Evolutionary conservation across 306 rosid genomes (phyloP).

Genomic region (Vicia villosa): DNA sequence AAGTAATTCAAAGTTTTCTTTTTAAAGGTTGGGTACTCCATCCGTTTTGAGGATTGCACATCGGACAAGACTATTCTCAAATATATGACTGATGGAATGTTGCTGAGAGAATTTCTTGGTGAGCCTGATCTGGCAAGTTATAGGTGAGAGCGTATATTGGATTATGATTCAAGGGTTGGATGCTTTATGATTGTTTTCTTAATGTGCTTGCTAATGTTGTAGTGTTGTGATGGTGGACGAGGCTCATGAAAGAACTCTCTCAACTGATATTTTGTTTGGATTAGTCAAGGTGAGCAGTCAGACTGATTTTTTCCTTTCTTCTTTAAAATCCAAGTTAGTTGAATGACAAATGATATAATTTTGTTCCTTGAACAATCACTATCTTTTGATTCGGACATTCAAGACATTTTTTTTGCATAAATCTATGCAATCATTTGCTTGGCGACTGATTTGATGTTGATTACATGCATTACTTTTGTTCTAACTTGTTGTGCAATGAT

Average conservation of each 20-base stretch:
- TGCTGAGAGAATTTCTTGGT: constrained; percentile 90
- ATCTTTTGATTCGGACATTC: constrained; percentile 28
- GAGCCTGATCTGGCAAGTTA: constrained; percentile 93
- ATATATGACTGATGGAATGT: constrained; percentile 99
- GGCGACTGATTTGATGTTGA: constrained; percentile 21
- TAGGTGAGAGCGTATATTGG: constrained; percentile 60
- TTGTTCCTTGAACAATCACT: constrained; percentile 27
- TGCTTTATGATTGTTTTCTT: constrained; percentile 29
- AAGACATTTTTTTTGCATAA: constrained; percentile 6
- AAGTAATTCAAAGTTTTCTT: constrained; percentile 22
- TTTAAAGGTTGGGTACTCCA: constrained; percentile 93
- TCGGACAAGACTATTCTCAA: constrained; percentile 91
- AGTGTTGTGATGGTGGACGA: constrained; percentile 99
- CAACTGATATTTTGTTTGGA: constrained; percentile 94
- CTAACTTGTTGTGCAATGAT: background rate
- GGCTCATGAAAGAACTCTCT: constrained; percentile 99
- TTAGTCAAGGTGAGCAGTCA: constrained; percentile 74
- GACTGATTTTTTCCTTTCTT: background rate
- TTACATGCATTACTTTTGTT: constrained; percentile 24
- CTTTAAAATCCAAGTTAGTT: constrained; percentile 16
- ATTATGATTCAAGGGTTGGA: constrained; percentile 33
- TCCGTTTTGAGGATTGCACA: constrained; percentile 97
- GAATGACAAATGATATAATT: constrained; percentile 16
- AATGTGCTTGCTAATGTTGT: constrained; percentile 37
- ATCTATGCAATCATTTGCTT: constrained; percentile 13